Base-by-base conservation (phyloP, 768 basidiomycete genomes). In the Termitomyces sp. region DNA sequence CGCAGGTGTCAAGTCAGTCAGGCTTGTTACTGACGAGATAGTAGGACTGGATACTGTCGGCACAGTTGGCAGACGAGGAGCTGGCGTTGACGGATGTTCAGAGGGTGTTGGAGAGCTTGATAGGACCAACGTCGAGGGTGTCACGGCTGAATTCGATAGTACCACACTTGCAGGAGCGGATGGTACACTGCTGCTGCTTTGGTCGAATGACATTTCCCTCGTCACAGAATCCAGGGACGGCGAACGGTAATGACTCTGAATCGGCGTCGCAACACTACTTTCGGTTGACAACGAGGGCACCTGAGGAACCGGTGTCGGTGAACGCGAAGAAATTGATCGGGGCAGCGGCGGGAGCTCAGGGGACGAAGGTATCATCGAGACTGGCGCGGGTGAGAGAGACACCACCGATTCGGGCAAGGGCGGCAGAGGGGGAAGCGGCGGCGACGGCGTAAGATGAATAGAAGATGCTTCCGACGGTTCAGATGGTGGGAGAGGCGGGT, bases 1-100 rank as follows among this genome's bases (percentile, higher is more conserved):
- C 3, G 78, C 72, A 38, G 79, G 74, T 0, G 79, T 75, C 44
- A 79, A 62, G 48, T 72, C 77, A 26, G 75, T 75, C 2, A 79
- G 65, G 0, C 75, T 75, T 10, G 74, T 76, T 2, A 66, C 50
- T 7, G 68, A 67, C 14, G 65, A 59, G 14, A 64, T 65, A 6
- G 64, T 64, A 4, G 66, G 65, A 44, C 61, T 66, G 4, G 65
- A 62, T 4, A 67, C 13, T 30, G 54, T 40, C 7, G 63, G 26
- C 22, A 38, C 30, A 46, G 13, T n/a, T 4, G 44, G 28, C 14
- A 53, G 13, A 6, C 53, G 62, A 16, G 58, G 65, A 9, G 59
- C 57, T 18, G 62, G 60, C 7, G 66, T 63, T 2, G 64, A 64
- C 26, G 64, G 61, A 26, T 64, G 61, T 40, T 67, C 63, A 28